phyloP scores from a whole-genome alignment of 2,329 filamentous ascomycete species.

The Teratosphaeria zuluensis region DNA sequence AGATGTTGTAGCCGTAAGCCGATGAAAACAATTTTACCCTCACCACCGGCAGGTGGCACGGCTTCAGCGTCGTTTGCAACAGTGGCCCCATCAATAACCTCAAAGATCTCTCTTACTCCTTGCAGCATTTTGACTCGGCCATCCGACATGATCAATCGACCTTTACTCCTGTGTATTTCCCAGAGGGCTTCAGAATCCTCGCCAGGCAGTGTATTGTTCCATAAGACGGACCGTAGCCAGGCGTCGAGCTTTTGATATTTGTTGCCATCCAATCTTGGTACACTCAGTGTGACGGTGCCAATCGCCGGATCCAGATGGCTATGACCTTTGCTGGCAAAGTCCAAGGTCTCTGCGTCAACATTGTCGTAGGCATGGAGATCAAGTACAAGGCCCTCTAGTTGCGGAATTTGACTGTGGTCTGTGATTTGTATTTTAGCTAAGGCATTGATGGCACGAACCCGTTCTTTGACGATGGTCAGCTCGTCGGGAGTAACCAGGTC shows the following conservation, averaged over 20 bases:
- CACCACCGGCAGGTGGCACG: background rate
- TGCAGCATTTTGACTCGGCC: constrained; percentile 71
- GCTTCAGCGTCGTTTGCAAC: background rate
- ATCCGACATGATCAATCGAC: constrained; percentile 56
- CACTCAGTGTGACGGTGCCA: constrained; percentile 64
- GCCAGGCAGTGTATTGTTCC: constrained; percentile 47
- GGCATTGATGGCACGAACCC: constrained; percentile 79
- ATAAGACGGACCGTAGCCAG: constrained; percentile 76
- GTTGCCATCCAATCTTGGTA: constrained; percentile 48
- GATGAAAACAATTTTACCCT: constrained; percentile 27
- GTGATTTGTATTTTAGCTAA: constrained; percentile 78
- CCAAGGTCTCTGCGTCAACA: constrained; percentile 54
- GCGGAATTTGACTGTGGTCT: constrained; percentile 65
- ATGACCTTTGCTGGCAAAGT: constrained; percentile 67
- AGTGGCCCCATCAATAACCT: constrained; percentile 57
- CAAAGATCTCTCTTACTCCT: constrained; percentile 87
- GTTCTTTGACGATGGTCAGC: constrained; percentile 56
- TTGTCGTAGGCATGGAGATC: constrained; percentile 90
- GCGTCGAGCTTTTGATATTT: constrained; percentile 60
- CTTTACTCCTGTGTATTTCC: constrained; percentile 84
- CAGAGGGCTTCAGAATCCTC: constrained; percentile 36
- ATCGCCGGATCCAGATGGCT: constrained; percentile 88
- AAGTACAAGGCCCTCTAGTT: constrained; percentile 75
- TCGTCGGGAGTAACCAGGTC: constrained; percentile 68
- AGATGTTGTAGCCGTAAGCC: constrained; percentile 7